phyloP scores from a whole-genome alignment of 257 asterid genomes.

The Forsythia viridissima region DNA sequence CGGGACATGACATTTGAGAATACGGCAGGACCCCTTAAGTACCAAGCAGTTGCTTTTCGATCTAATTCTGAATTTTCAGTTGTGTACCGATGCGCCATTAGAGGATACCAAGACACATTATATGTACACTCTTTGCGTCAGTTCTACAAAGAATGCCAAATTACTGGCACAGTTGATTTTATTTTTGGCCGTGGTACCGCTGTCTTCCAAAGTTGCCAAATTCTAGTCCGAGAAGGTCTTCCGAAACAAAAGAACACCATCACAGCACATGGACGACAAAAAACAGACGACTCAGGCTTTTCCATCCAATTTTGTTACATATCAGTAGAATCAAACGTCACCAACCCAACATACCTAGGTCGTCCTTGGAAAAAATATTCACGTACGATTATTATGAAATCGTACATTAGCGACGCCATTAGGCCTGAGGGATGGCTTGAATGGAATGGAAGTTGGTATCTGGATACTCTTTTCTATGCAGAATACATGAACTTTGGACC shows the following conservation, averaged over 20 bases:
- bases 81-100: slow-evolving; percentile 48
- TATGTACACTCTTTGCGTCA: slow-evolving; percentile 66
- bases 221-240: slow-evolving; percentile 53
- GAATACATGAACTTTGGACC: slow-evolving; percentile 65
- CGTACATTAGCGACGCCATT: slow-evolving; percentile 40
- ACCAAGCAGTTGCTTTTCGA: slow-evolving; percentile 69
- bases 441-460: slow-evolving; percentile 48
- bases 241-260: slow-evolving; percentile 60
- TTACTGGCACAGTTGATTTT: slow-evolving; percentile 72
- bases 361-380: slow-evolving; percentile 69
- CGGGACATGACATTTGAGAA: slow-evolving; percentile 67
- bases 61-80: slow-evolving; percentile 62
- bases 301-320: slow-evolving; percentile 59
- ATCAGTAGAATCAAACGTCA: slow-evolving; percentile 37
- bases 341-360: slow-evolving; percentile 53
- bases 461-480: slow-evolving; percentile 46
- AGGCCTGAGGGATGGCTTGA: slow-evolving; percentile 65
- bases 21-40: slow-evolving; percentile 69
- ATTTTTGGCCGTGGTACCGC: slow-evolving; percentile 62
- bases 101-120: slow-evolving; percentile 68
- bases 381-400: slow-evolving; percentile 60
- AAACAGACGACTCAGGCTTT: slow-evolving; percentile 50
- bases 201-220: slow-evolving; percentile 63
- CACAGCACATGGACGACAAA: slow-evolving; percentile 66
- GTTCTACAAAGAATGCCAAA: slow-evolving; percentile 54